Percentiles rank a stretch among this genome's conserved stretches.
These are phyloP conservation scores for Boletus subluridellus DNA, from an alignment of 1,284 basidiomycete genomes.

Conservation along the genomic window DNA sequence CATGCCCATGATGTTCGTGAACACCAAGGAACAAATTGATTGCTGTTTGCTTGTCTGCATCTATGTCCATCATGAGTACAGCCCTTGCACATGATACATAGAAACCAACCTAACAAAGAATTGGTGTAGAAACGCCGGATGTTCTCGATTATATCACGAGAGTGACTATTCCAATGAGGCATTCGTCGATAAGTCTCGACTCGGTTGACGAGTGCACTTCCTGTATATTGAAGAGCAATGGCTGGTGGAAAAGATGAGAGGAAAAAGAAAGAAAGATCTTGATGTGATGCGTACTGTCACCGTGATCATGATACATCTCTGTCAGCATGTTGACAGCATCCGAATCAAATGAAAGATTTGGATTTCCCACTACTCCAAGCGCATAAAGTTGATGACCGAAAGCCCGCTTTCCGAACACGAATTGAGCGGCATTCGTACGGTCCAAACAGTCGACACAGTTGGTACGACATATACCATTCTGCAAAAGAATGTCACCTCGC, in stretches of 20 bases:
- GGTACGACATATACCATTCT: constrained; percentile 87
- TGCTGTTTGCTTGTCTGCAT: constrained; percentile 96
- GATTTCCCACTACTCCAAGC: constrained; percentile 81
- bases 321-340: constrained; percentile 97
- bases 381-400: constrained; percentile 96
- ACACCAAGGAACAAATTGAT: constrained; percentile 97
- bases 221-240: constrained; percentile 94
- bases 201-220: constrained; percentile 93
- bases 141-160: constrained; percentile 95
- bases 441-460: constrained; percentile 98
- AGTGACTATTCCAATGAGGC: constrained; percentile 97
- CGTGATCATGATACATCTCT: constrained; percentile 98
- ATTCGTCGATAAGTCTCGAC: constrained; percentile 96
- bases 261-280: neutral
- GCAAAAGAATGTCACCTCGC: constrained; percentile 73
- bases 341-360: constrained; percentile 88
- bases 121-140: constrained; percentile 96
- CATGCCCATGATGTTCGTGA: constrained; percentile 49
- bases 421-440: constrained; percentile 96
- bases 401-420: constrained; percentile 94
- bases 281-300: constrained; percentile 65
- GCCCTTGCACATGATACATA: neutral
- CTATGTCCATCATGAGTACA: constrained; percentile 37
- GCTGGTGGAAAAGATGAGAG: constrained; percentile 46
- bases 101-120: constrained; percentile 69